Evolutionary conservation across 768 basidiomycete genomes (phyloP).

Genomic region (Lactarius indigo): DNA sequence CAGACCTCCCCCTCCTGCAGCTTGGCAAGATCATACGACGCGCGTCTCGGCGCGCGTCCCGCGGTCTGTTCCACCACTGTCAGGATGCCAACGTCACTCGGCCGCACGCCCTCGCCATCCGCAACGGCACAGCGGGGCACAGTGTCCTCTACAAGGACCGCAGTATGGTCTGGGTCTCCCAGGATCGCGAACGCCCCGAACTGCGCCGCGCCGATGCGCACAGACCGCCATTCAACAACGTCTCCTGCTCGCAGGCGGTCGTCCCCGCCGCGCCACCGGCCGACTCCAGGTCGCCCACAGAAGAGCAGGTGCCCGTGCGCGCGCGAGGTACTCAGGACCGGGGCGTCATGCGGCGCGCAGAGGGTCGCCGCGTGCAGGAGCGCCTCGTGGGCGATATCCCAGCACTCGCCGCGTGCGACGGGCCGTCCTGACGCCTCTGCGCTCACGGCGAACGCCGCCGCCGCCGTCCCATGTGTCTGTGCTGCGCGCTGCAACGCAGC

Average conservation of each 20-base stretch:
- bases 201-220: constrained; percentile 23
- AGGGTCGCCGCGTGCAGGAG: constrained; percentile 42
- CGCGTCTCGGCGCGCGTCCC: constrained; percentile 38
- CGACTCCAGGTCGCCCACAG: constrained; percentile 38
- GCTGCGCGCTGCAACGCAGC: no score
- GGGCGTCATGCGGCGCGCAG: constrained; percentile 40
- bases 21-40: constrained; percentile 42
- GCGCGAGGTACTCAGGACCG: constrained; percentile 45
- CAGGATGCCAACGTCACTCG: constrained; percentile 41
- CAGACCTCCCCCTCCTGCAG: constrained; percentile 52
- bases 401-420: no score
- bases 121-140: constrained; percentile 32
- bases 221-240: constrained; percentile 51
- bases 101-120: constrained; percentile 37
- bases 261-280: constrained; percentile 51
- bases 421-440: no score
- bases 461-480: no score
- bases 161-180: no score
- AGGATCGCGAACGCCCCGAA: constrained; percentile 32
- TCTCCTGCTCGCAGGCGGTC: constrained; percentile 50
- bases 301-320: constrained; percentile 56
- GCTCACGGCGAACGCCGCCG: no score
- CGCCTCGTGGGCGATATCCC: constrained; percentile 49
- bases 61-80: constrained; percentile 54
- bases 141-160: no score